Evolutionary conservation across 2,329 filamentous ascomycete species (phyloP).

Genomic region (Blastomyces silverae): DNA sequence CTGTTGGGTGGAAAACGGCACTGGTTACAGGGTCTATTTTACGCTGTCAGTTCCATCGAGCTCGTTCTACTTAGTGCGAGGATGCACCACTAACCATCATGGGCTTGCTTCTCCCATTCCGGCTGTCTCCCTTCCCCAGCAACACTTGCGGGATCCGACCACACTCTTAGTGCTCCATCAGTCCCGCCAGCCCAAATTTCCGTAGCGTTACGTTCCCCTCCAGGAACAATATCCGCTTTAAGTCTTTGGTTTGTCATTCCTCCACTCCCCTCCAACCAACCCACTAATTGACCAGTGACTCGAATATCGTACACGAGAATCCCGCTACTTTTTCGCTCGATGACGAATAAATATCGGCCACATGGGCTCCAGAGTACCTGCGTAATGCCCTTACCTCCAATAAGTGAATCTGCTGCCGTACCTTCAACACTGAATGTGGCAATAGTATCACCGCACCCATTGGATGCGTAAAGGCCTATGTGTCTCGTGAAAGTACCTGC

Average conservation of each 20-base stretch:
- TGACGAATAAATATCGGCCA: constrained; percentile 53
- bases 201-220: constrained; percentile 34
- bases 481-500: constrained; percentile 53
- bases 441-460: constrained; percentile 45
- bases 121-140: constrained; percentile 39
- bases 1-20: constrained; percentile 42
- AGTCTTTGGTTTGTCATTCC: constrained; percentile 51
- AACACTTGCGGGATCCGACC: constrained; percentile 42
- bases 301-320: constrained; percentile 55
- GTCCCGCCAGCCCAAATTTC: constrained; percentile 55
- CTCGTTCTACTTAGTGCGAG: background rate
- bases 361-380: constrained; percentile 53
- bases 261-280: constrained; percentile 43
- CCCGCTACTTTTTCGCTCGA: constrained; percentile 51
- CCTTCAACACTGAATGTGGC: constrained; percentile 47
- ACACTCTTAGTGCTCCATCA: constrained; percentile 50
- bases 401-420: constrained; percentile 34
- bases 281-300: constrained; percentile 46
- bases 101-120: constrained; percentile 40
- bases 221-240: constrained; percentile 46
- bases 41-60: constrained; percentile 13
- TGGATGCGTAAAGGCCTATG: constrained; percentile 50
- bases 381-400: constrained; percentile 49
- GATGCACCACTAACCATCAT: constrained; percentile 37
- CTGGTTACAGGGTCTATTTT: constrained; percentile 43